These are phyloP conservation scores for Cyclotella distinguenda DNA, from an alignment of 108 stramenopile genomes.

Conservation along the genomic window DNA sequence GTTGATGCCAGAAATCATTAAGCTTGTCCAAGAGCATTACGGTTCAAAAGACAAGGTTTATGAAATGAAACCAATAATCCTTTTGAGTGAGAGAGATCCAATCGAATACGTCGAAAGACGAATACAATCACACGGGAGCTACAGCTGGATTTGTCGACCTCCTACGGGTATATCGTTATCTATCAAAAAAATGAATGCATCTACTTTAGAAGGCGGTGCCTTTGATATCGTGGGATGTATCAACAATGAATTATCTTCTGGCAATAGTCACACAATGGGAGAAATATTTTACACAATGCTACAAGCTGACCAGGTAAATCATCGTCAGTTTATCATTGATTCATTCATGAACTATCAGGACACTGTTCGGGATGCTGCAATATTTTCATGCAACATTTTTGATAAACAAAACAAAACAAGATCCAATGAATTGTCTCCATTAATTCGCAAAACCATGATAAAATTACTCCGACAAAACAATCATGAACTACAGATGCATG, in stretches of 20 bases:
- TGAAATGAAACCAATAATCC: conserved; percentile 14
- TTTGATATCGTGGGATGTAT: conserved; percentile 32
- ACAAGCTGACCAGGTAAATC: conserved; percentile 3
- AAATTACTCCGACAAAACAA: neutral
- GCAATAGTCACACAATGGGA: neutral
- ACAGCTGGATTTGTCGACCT: conserved; percentile 20
- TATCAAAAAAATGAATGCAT: conserved; percentile 11
- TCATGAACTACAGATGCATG: neutral
- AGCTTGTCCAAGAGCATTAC: conserved; percentile 26
- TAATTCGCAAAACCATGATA: conserved; percentile 10
- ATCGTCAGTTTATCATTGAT: conserved; percentile 8
- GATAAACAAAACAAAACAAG: conserved; percentile 22
- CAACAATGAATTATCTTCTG: neutral
- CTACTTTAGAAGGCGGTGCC: conserved; percentile 18
- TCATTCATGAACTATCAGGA: conserved; percentile 21
- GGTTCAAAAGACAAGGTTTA: neutral
- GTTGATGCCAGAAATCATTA: conserved; percentile 29
- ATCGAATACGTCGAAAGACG: conserved; percentile 8
- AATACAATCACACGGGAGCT: conserved; percentile 12
- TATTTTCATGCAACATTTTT: conserved; percentile 30
- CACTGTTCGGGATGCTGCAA: conserved; percentile 2
- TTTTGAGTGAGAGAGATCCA: conserved; percentile 36
- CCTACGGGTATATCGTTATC: neutral
- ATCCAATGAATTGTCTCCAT: conserved; percentile 13
- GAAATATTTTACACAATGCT: conserved; percentile 23